These are phyloP conservation scores for Candida smagusa DNA, from an alignment of 1,139 yeast genomes.

Conservation along the genomic window DNA sequence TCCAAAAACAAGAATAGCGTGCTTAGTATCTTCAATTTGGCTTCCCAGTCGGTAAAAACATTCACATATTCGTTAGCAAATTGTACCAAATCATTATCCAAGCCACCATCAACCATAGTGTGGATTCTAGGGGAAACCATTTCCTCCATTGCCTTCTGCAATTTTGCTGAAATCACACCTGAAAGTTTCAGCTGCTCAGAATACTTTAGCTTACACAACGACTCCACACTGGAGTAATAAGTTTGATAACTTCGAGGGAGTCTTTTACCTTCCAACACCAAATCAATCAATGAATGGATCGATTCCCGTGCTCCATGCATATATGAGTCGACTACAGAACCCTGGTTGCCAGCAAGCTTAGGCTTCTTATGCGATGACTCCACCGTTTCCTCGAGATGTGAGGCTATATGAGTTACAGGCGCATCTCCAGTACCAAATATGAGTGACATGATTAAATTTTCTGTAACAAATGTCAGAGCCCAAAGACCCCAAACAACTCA, in stretches of 20 bases:
- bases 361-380: too few relatives aligned
- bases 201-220: constrained; percentile 32
- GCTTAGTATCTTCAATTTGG: constrained; percentile 21
- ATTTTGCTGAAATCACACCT: constrained; percentile 10
- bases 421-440: too few relatives aligned
- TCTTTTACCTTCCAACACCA: constrained; percentile 17
- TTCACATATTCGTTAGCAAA: constrained; percentile 13
- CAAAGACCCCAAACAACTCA: constrained; percentile 38
- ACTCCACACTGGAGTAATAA: constrained; percentile 29
- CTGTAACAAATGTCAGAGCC: not conserved
- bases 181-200: constrained; percentile 31
- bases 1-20: constrained; percentile 37
- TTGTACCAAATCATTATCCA: constrained; percentile 5
- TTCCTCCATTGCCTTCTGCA: constrained; percentile 12
- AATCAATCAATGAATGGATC: constrained; percentile 15
- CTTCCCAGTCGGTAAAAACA: constrained; percentile 24
- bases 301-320: constrained; percentile 3
- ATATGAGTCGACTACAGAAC: too few relatives aligned
- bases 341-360: too few relatives aligned
- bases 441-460: too few relatives aligned
- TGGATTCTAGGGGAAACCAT: constrained; percentile 2
- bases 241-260: constrained; percentile 24
- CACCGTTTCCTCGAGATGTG: too few relatives aligned
- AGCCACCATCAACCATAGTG: too few relatives aligned
- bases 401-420: too few relatives aligned